Conservation (phyloP, 2,329 filamentous ascomycete genomes). For the Pseudocercospora fuligena region DNA sequence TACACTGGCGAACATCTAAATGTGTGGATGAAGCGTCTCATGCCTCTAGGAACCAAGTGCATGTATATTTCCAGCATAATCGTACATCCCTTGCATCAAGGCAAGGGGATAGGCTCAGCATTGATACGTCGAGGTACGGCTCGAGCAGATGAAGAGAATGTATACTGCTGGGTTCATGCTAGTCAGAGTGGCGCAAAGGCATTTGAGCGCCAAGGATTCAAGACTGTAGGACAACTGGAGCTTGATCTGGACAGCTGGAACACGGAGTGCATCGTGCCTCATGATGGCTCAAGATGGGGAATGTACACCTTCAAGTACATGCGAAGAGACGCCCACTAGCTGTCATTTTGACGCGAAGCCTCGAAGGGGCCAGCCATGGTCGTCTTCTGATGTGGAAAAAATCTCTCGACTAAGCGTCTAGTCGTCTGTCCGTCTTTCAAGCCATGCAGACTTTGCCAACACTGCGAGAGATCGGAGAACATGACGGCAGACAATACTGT, state of each 20-base stretch:
- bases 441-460: background rate
- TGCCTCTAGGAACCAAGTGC: constrained; percentile 6
- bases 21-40: constrained; percentile 7
- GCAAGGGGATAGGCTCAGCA: constrained; percentile 3
- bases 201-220: constrained; percentile 4
- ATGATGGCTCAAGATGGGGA: background rate
- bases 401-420: background rate
- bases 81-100: constrained; percentile 10
- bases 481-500: background rate
- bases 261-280: background rate
- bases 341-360: background rate
- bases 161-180: constrained; percentile 11
- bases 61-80: constrained; percentile 10
- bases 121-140: constrained; percentile 1
- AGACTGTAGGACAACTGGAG: constrained; percentile 5
- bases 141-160: background rate
- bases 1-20: background rate
- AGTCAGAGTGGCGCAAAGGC: background rate
- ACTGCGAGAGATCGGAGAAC: background rate
- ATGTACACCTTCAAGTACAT: constrained; percentile 12
- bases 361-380: background rate
- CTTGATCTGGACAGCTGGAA: constrained; percentile 12
- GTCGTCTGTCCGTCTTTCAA: background rate
- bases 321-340: background rate
- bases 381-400: background rate